A percentile compares a stretch with the other conserved stretches of the same genome.
These are phyloP conservation scores for Drosera spatulata DNA, from an alignment of 179 eudicot species.

Conservation along the genomic window DNA sequence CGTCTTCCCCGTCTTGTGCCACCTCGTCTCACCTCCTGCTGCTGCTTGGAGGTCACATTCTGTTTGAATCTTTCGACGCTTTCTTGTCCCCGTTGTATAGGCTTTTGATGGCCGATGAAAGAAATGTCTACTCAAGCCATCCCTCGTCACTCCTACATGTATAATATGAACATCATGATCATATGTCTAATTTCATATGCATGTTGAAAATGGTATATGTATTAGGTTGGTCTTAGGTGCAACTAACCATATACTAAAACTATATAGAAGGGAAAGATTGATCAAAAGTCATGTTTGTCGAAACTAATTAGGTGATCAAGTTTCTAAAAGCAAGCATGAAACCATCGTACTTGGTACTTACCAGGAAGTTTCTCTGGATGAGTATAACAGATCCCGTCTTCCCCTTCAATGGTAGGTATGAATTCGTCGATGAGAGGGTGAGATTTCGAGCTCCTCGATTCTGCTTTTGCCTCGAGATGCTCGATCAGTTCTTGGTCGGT, in stretches of 20 bases:
- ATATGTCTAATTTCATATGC: too few species aligned
- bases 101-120: conserved; percentile 92
- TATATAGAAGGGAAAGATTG: conserved; percentile 4
- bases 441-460: conserved; percentile 28
- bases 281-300: too few species aligned
- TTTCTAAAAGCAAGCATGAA: too few species aligned
- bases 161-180: neutral
- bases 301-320: too few species aligned
- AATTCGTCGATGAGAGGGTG: conserved; percentile 83
- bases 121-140: conserved; percentile 81
- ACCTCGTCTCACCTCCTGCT: conserved; percentile 60
- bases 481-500: conserved; percentile 65
- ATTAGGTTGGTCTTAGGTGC: conserved; percentile 54
- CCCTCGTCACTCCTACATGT: conserved; percentile 63
- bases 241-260: conserved; percentile 20
- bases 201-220: conserved; percentile 11
- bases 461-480: conserved; percentile 74
- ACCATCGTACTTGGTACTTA: conserved; percentile 3
- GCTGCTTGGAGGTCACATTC: conserved; percentile 15
- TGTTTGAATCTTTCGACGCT: conserved; percentile 68
- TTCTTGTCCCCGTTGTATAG: conserved; percentile 87
- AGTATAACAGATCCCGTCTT: conserved; percentile 87
- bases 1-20: conserved; percentile 95
- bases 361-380: conserved; percentile 95
- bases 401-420: conserved; percentile 74